Evolutionary conservation across 495 filamentous ascomycete genomes (phyloP), one percentile per base, ranked within the genome.

Genomic region (Pseudotulostoma volvatum): DNA sequence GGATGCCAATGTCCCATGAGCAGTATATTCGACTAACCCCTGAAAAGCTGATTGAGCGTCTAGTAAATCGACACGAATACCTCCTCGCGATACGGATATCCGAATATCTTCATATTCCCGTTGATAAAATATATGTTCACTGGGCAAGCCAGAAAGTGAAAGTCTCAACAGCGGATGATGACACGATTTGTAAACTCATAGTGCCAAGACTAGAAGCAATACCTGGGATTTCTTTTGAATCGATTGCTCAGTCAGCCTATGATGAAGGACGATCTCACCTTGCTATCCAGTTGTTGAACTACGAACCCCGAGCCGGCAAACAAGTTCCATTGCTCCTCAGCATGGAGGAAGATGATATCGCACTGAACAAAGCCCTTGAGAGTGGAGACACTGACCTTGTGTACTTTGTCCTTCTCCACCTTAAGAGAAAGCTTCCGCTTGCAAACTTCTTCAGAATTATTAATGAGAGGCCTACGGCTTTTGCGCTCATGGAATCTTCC

Each of bases 141-240:
- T 97, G 90, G 90, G 90, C 92, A 8, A 82, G 81, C 17, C 77
- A 90, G 55, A 97, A 95, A 55, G 92, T 96, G 18, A 78, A 84
- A 16, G 62, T 79, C 3, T 85, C 85, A 1, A 70, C 79, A 3
- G 84, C 82, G 33, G 78, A 88, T 44, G 92, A 96, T 51, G 86
- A 90, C 37, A 72, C 74, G 2, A 84, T 95, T 35, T 94, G 86
- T 61, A 74, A 74, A 18, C 68, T 82, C 35, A 84, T 97, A 33
- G 88, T 96, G 3, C 74, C 79, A 44, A 84, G 87, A 51, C 69
- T 97, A 2, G 70, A 78, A 0, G 82, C 81, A 13, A 92, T 93
- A 51, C 77, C 76, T 0, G 87, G 87, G 0, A 90, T 97, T 39
- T 94, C 88, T 0, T 97, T 94, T 48, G 88, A 95, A 49, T 67